phyloP scores from a whole-genome alignment of 768 basidiomycete species.

The Cystofilobasidium macerans region DNA sequence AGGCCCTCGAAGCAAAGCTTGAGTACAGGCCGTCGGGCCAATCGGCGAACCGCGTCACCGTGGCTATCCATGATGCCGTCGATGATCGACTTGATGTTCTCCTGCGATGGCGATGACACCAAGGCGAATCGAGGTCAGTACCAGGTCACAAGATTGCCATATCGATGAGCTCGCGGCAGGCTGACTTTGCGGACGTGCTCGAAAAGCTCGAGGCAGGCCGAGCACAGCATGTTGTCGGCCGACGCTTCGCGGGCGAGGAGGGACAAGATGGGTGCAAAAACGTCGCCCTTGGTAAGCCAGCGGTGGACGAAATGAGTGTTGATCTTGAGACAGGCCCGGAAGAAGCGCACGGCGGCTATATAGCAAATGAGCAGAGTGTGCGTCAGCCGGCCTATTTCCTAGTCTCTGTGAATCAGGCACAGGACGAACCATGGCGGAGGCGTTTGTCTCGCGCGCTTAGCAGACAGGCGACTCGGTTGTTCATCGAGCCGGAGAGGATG shows the following conservation, averaged over 20 bases:
- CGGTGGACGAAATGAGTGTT: constrained; percentile 53
- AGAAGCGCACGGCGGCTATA: constrained; percentile 81
- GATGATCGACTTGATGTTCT: constrained; percentile 78
- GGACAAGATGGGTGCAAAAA: constrained; percentile 71
- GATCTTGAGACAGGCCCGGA: constrained; percentile 69
- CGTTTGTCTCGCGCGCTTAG: constrained; percentile 80
- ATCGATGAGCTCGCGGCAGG: constrained; percentile 16
- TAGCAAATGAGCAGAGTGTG: neutral
- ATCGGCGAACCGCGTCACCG: constrained; percentile 52
- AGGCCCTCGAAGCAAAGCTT: constrained; percentile 39
- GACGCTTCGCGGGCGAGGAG: constrained; percentile 52
- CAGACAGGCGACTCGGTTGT: constrained; percentile 61
- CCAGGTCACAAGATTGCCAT: neutral
- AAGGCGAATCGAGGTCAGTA: constrained; percentile 6
- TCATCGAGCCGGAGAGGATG: constrained; percentile 67
- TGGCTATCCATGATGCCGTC: constrained; percentile 70
- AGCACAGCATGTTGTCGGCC: constrained; percentile 83
- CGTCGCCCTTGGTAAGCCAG: constrained; percentile 72
- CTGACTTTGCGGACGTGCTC: constrained; percentile 77
- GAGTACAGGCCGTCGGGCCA: constrained; percentile 59
- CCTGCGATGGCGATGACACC: constrained; percentile 42
- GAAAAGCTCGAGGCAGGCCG: constrained; percentile 91
- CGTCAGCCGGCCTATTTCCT: too few species aligned
- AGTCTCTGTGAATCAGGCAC: neutral
- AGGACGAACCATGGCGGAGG: constrained; percentile 66